A percentile compares a stretch with the other conserved stretches of the same genome.
These are phyloP conservation scores for Irpex sp. DNA, from an alignment of 1,284 basidiomycete species.

Conservation along the genomic window DNA sequence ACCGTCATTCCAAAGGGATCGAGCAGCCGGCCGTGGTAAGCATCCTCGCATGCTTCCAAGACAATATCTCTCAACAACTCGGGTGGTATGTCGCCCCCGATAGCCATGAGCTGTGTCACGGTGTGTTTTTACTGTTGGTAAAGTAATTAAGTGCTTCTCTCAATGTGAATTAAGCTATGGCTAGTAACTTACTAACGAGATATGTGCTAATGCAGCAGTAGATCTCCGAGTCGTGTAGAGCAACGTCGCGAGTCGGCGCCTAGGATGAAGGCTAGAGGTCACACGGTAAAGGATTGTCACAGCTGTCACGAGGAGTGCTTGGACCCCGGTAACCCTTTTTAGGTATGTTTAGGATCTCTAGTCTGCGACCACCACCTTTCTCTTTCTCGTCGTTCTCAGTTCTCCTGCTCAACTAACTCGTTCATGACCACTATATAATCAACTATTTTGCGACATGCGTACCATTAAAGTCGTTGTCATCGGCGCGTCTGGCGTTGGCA, in stretches of 20 bases:
- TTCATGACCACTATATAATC: constrained; percentile 1
- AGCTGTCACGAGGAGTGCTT: neutral
- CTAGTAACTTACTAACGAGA: neutral
- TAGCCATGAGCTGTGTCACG: no score
- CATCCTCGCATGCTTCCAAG: no score
- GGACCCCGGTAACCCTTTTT: neutral
- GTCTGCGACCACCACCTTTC: neutral
- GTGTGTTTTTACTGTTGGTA: no score
- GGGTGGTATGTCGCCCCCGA: no score
- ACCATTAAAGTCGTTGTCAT: constrained; percentile 77
- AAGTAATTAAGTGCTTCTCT: no score
- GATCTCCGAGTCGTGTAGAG: no score
- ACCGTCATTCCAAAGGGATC: no score
- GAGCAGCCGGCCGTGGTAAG: no score
- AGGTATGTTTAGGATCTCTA: no score
- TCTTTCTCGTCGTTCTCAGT: neutral
- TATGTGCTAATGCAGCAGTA: neutral
- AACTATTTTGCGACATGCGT: constrained; percentile 36
- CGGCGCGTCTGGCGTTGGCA: constrained; percentile 74
- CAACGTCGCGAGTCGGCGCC: no score
- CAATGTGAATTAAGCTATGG: neutral
- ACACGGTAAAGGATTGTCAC: neutral
- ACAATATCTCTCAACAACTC: no score
- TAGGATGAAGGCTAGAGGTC: no score
- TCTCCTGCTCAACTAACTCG: neutral